Conservation (phyloP, 768 basidiomycete species). For the Amanita inopinata region DNA sequence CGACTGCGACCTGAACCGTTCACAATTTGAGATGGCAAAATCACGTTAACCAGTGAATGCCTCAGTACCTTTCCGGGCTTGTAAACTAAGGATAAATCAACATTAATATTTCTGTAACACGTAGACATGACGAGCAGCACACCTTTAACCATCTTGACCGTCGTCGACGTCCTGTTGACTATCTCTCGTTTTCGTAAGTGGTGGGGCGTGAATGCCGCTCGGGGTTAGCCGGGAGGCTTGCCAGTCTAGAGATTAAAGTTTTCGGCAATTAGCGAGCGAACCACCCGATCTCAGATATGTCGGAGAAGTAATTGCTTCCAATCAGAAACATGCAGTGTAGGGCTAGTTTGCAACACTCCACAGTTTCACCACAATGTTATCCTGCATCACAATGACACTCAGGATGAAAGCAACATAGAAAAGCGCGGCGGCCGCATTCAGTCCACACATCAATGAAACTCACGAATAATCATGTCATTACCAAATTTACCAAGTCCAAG, state of each 20-base stretch:
- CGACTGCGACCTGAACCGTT: conserved; percentile 73
- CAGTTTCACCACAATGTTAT: no score
- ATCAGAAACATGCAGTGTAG: no score
- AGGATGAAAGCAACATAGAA: no score
- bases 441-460: neutral
- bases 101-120: conserved; percentile 11
- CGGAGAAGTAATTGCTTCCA: no score
- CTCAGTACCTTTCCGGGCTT: conserved; percentile 81
- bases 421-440: no score
- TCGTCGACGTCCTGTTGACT: conserved; percentile 35
- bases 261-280: conserved; percentile 11
- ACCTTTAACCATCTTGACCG: conserved; percentile 56
- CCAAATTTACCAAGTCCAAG: neutral
- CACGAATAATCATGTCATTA: neutral
- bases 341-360: neutral
- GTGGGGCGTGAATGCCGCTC: conserved; percentile 15
- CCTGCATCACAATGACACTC: no score
- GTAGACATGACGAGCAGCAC: conserved; percentile 13
- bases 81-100: conserved; percentile 77
- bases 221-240: conserved; percentile 37
- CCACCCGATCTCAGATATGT: neutral
- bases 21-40: neutral
- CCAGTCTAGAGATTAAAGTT: conserved; percentile 29
- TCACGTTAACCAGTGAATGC: neutral
- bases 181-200: conserved; percentile 21